These are phyloP conservation scores for Fusarium graminum DNA, from an alignment of 2,329 filamentous ascomycete genomes.

Conservation along the genomic window DNA sequence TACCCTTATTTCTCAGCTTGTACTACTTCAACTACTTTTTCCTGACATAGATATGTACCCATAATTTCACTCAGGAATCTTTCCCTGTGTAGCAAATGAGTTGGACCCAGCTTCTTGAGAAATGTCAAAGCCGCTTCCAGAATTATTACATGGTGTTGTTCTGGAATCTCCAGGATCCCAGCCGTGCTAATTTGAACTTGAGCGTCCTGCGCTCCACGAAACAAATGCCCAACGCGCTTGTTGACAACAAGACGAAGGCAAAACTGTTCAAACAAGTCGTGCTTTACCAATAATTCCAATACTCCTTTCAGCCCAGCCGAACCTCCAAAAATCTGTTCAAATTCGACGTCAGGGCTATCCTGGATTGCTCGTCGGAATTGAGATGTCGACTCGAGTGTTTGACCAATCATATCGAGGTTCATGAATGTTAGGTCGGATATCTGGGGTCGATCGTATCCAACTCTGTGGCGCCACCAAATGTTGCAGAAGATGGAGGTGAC, in stretches of 20 bases:
- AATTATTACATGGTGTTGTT: slow-evolving; percentile 19
- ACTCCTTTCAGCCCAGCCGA: slow-evolving; percentile 2
- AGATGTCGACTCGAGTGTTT: slow-evolving; percentile 25
- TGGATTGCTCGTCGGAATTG: slow-evolving; percentile 22
- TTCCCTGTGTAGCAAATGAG: slow-evolving; percentile 31
- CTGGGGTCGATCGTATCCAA: slow-evolving; percentile 57
- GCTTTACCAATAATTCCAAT: slow-evolving; percentile 24
- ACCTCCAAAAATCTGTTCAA: slow-evolving; percentile 17
- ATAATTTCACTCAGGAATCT: slow-evolving; percentile 38
- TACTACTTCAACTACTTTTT: not conserved
- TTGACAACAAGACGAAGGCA: slow-evolving; percentile 23
- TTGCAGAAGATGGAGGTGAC: slow-evolving; percentile 61
- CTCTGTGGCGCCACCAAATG: slow-evolving; percentile 60
- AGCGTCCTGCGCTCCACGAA: not conserved
- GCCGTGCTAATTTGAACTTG: slow-evolving; percentile 2
- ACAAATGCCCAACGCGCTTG: not conserved
- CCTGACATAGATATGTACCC: slow-evolving; percentile 24
- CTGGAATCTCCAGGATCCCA: slow-evolving; percentile 1
- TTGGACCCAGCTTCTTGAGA: slow-evolving; percentile 13
- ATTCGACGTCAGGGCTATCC: slow-evolving; percentile 1
- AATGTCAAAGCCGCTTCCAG: slow-evolving; percentile 17
- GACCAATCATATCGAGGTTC: slow-evolving; percentile 4
- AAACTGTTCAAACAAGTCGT: slow-evolving; percentile 40
- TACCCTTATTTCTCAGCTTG: slow-evolving; percentile 5
- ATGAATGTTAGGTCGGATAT: slow-evolving; percentile 5